Evolutionary conservation across 148 eudicot genomes (phyloP), one percentile per base, ranked within the genome.

Genomic region (Rhododendron vialii): DNA sequence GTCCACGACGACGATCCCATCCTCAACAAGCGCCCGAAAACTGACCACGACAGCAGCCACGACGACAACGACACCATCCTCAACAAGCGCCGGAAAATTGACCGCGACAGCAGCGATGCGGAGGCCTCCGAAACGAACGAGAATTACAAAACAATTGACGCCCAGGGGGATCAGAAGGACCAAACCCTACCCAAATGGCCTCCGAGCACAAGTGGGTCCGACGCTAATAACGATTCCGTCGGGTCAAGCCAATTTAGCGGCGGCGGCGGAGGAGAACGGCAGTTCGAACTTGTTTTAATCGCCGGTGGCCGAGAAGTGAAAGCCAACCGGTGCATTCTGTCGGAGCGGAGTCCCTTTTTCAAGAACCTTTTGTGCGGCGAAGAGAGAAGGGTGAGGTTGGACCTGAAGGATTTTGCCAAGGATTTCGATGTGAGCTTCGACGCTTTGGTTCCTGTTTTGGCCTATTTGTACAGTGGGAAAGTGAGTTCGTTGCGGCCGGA

Each of bases 381-480:
- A 82, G 89, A 89, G 82, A 80, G 33, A 48, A 88, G 59, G 30
- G 93, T 88, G 78, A 95, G 88, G 82, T 57, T 96, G 53, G 91
- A 93, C 53, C 30, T 95, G 67, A 92, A 92, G 87, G 98, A 93
- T 33, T 81, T 92, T 88, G 88, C 91, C 30, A 89, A 85, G 78
- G 98, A 92, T 43, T 88, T 85, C 28, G 91, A 92, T 11, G 94
- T 96, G 30, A 90, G 98, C 11, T 94, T 89, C 43, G 96, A 96
- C 8, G 91, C 96, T 84, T 3, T 96, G 30, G 88, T 91, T 24
- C 88, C 93, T 48, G 99, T 96, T 17, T 53, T 96, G 87, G 90
- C 79, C 43, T 96, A 92, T 82, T 63, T 96, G 87, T 96, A 96
- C 38, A 90, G 93, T 14, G 99, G 96, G 0, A 96, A 88, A 51